These are phyloP conservation scores for Phytomonas francai DNA, from an alignment of 208 protist species.

Conservation along the genomic window DNA sequence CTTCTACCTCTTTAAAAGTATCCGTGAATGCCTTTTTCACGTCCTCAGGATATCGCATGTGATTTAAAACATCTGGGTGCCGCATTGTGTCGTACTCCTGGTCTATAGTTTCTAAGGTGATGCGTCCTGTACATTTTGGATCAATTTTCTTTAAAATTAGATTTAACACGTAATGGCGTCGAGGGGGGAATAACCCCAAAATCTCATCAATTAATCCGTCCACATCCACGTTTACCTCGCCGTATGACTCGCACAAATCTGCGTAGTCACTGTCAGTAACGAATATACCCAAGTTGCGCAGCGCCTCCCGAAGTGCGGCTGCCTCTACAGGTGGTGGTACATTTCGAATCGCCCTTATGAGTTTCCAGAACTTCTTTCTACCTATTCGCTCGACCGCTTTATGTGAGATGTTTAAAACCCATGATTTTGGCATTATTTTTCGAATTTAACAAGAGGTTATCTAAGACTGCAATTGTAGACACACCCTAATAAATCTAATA, in stretches of 20 bases:
- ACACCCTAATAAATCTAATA: neutral
- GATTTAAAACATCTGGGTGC: slow-evolving; percentile 53
- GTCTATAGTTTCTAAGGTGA: slow-evolving; percentile 32
- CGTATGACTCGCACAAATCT: slow-evolving; percentile 24
- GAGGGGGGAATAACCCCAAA: slow-evolving; percentile 26
- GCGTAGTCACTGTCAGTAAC: slow-evolving; percentile 52
- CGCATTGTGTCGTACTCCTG: slow-evolving; percentile 64
- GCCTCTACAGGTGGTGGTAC: slow-evolving; percentile 19
- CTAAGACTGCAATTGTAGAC: neutral
- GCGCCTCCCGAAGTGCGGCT: slow-evolving; percentile 37
- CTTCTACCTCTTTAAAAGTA: slow-evolving; percentile 21
- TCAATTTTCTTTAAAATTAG: slow-evolving; percentile 60
- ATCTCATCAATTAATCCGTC: slow-evolving; percentile 22
- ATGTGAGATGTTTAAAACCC: slow-evolving; percentile 19
- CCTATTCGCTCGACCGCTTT: slow-evolving; percentile 66
- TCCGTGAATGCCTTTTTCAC: slow-evolving; percentile 11
- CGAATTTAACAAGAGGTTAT: slow-evolving; percentile 2
- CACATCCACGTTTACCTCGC: neutral
- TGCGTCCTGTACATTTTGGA: slow-evolving; percentile 29
- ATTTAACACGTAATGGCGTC: slow-evolving; percentile 50
- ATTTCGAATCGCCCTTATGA: slow-evolving; percentile 31
- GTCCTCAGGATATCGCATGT: slow-evolving; percentile 28
- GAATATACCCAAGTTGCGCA: slow-evolving; percentile 59
- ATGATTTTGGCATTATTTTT: slow-evolving; percentile 4
- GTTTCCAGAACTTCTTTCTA: slow-evolving; percentile 53